Percentiles rank a stretch among this genome's conserved stretches.
These are phyloP conservation scores for Thecaphora thlaspeos DNA, from an alignment of 1,284 basidiomycete genomes.

Conservation along the genomic window DNA sequence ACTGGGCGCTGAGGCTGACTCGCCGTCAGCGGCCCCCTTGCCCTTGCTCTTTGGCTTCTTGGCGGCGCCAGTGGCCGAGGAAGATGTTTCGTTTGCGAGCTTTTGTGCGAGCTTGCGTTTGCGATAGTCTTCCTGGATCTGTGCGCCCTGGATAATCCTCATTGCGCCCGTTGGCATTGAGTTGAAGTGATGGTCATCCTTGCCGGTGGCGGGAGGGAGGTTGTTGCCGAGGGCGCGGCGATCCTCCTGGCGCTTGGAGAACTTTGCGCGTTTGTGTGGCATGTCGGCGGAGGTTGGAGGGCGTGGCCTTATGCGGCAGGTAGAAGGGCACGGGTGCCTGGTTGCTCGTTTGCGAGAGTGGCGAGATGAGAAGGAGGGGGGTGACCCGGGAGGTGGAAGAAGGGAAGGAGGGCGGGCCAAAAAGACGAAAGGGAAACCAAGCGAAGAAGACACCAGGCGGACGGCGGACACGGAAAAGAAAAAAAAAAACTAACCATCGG, in stretches of 20 bases:
- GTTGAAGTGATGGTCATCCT: constrained; percentile 26
- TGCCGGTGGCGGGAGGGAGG: constrained; percentile 20
- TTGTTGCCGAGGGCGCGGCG: constrained; percentile 33
- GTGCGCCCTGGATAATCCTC: constrained; percentile 40
- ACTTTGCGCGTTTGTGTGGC: constrained; percentile 52
- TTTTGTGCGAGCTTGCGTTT: constrained; percentile 22
- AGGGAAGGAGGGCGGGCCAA: no score
- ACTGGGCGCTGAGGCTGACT: not conserved
- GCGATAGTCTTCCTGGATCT: constrained; percentile 37
- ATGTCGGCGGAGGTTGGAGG: no score
- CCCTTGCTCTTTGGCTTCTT: constrained; percentile 27
- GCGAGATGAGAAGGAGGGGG: no score
- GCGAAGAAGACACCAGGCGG: no score
- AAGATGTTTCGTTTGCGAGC: constrained; percentile 1
- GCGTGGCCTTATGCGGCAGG: no score
- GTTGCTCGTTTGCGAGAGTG: no score
- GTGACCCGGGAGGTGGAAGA: no score
- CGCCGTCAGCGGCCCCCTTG: not conserved
- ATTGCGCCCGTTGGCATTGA: constrained; percentile 47
- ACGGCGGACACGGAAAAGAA: no score
- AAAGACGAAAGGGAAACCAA: no score
- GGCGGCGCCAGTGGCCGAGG: constrained; percentile 7
- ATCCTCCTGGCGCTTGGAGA: constrained; percentile 35
- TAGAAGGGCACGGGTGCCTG: no score
- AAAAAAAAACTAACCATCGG: no score